phyloP scores from a whole-genome alignment of 345 rosid species.

The Anacardium occidentale region DNA sequence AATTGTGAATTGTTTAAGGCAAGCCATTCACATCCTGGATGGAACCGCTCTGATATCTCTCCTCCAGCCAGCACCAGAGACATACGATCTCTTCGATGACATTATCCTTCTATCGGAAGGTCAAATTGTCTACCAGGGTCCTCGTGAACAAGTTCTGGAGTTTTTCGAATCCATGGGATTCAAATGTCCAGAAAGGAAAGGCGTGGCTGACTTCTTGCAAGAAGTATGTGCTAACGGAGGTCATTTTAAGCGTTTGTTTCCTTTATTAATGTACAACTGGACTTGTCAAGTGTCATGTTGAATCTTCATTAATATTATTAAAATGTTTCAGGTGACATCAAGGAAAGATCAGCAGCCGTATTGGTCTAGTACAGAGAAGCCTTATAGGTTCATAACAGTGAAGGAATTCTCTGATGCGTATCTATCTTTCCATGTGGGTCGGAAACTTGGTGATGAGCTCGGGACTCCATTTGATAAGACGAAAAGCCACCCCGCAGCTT shows the following conservation, averaged over 20 bases:
- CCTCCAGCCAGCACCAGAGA: constrained; percentile 85
- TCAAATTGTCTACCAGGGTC: constrained; percentile 68
- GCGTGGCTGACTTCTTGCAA: constrained; percentile 73
- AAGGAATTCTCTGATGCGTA: too few relatives aligned
- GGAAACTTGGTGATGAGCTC: neutral
- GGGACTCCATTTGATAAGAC: neutral
- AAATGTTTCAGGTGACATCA: too few relatives aligned
- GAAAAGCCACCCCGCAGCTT: neutral
- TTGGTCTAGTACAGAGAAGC: too few relatives aligned
- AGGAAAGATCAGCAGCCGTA: too few relatives aligned
- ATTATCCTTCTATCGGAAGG: constrained; percentile 68
- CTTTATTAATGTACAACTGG: too few relatives aligned
- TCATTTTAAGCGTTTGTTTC: too few relatives aligned
- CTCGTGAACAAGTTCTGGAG: constrained; percentile 48
- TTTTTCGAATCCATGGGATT: constrained; percentile 70
- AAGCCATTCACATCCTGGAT: constrained; percentile 46
- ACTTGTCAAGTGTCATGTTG: too few relatives aligned
- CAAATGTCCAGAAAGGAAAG: constrained; percentile 73
- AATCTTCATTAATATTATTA: too few relatives aligned
- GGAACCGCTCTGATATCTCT: constrained; percentile 72
- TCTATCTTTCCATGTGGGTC: neutral
- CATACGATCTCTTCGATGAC: constrained; percentile 72
- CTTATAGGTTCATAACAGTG: too few relatives aligned
- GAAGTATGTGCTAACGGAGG: constrained; percentile 44
- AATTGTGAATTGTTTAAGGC: constrained; percentile 58